Base-by-base conservation (phyloP, 106 monocot species). In the Amphibolis antarctica region DNA sequence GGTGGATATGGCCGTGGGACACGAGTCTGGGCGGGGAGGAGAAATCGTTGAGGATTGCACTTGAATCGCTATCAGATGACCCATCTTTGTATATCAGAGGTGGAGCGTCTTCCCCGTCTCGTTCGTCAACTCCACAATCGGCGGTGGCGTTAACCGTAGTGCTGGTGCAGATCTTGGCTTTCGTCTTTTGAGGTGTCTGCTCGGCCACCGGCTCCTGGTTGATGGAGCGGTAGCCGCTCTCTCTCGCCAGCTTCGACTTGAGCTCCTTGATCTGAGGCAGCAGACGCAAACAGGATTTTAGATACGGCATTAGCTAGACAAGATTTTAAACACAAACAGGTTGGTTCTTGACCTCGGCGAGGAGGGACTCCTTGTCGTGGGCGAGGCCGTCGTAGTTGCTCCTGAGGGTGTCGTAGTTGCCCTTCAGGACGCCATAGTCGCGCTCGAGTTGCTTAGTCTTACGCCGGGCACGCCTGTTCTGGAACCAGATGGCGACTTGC, bases 401-500 rank as follows among this genome's bases (percentile, higher is more conserved):
- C 4, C 66, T 74, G 42, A 89, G 79, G n/a, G 50, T 30, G 57
- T 85, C 81, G 69, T 77, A 89, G 44, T 63, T 58, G 9, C 75
- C 26, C 59, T 75, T 79, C 51, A 89, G 82, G 17, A 55, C 53
- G 26, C 47, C 59, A 65, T 68, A 85, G 82, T n/a, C n/a, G n/a
- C n/a, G n/a, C n/a, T n/a, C n/a, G n/a, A n/a, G n/a, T n/a, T n/a
- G n/a, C n/a, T n/a, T 89, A 28, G 81, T 82, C 73, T 85, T 89
- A 82, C 89, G 85, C 30, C 89, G 65, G 1, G 85, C 89, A 13
- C 89, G 79, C 20, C 89, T 73, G 77, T 89, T 89, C 63, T 89
- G 89, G 64, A 89, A 89, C 89, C 89, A 89, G 65, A 89, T 77
- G n/a, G 89, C 85, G 15, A 89, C 82, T 60, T 89, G 89, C 10